Evolutionary conservation across 495 filamentous ascomycete species (phyloP).

Genomic region (Penicillium taxi): DNA sequence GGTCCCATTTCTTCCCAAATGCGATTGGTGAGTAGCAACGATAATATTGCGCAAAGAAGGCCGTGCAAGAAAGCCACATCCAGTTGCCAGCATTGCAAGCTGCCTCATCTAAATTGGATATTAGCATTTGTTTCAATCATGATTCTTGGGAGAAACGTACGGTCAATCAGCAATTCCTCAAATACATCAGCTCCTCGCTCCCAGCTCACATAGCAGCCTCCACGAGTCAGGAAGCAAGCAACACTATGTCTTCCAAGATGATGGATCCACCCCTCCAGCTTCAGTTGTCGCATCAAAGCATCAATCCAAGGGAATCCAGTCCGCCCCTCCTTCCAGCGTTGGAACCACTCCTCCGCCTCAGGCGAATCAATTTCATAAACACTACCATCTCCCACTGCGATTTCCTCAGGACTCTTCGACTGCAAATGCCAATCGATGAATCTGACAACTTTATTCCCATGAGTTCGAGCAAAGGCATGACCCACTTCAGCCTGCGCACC

Average conservation of each 20-base stretch:
- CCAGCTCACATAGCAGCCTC: conserved; percentile 67
- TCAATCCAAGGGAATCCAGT: conserved; percentile 72
- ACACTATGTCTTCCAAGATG: conserved; percentile 65
- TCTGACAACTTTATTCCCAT: conserved; percentile 50
- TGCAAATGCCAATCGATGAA: conserved; percentile 68
- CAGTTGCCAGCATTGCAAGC: conserved; percentile 65
- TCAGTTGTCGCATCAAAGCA: conserved; percentile 66
- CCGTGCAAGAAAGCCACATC: conserved; percentile 69
- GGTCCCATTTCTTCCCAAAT: conserved; percentile 62
- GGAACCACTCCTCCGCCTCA: conserved; percentile 53
- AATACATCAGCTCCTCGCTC: conserved; percentile 68
- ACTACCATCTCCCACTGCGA: conserved; percentile 1
- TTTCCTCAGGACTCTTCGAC: conserved; percentile 37
- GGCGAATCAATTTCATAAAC: conserved; percentile 48
- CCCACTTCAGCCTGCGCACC: conserved; percentile 59
- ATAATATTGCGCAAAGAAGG: conserved; percentile 59
- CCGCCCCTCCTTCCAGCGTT: conserved; percentile 53
- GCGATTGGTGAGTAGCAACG: conserved; percentile 58
- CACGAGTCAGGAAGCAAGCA: conserved; percentile 63
- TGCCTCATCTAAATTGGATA: conserved; percentile 41
- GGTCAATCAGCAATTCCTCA: conserved; percentile 62
- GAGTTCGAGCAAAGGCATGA: conserved; percentile 46
- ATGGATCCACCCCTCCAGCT: conserved; percentile 63
- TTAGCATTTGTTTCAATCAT: not conserved
- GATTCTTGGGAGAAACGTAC: conserved; percentile 9